phyloP scores from a whole-genome alignment of 208 protist species.

The Entamoeba dispar region DNA sequence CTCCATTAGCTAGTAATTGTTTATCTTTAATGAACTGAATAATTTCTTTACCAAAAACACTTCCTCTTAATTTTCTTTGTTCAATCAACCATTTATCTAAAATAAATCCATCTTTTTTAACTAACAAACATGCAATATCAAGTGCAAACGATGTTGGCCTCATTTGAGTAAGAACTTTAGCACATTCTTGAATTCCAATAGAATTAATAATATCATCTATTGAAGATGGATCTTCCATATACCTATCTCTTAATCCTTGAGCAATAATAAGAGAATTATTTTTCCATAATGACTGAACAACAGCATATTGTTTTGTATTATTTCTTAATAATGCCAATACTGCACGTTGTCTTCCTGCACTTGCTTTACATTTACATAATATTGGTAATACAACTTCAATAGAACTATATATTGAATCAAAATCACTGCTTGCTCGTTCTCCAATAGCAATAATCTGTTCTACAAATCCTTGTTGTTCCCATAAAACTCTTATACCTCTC shows the following conservation, averaged over 20 bases:
- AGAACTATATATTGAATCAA: not conserved
- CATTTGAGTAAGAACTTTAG: not conserved
- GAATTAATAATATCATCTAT: not conserved
- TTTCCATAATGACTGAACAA: not conserved
- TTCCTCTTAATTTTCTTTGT: not conserved
- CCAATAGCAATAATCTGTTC: not conserved
- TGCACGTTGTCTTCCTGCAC: not conserved
- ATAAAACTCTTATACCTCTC: not conserved
- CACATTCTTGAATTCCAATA: not conserved
- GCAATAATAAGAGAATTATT: not conserved
- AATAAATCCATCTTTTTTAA: not conserved
- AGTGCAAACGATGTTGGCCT: not conserved
- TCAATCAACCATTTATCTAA: not conserved
- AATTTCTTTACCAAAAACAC: not conserved
- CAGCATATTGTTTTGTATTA: not conserved
- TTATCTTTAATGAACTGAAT: not conserved
- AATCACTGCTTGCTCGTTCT: not conserved
- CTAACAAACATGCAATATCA: not conserved
- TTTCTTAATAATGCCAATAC: not conserved
- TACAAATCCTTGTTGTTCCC: not conserved
- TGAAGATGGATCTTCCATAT: not conserved
- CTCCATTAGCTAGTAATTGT: not conserved
- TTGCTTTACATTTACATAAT: not conserved
- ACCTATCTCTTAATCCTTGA: not conserved
- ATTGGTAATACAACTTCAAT: not conserved